Evolutionary conservation across 441 rosid genomes (phyloP), one percentile per base, ranked within the genome.

Genomic region (Raphanus hybrid): DNA sequence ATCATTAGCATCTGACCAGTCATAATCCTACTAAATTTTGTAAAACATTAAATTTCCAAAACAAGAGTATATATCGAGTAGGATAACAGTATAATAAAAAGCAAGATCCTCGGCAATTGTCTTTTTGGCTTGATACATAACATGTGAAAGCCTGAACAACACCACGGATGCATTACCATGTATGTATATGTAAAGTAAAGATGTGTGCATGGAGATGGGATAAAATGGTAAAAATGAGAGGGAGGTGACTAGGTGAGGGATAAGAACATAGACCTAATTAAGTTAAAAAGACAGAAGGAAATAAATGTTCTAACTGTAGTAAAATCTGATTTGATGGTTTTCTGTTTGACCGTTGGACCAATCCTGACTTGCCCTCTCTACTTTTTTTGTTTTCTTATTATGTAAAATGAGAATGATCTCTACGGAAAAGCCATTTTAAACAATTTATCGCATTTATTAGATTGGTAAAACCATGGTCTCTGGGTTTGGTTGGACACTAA

Each of bases 321-420:
- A 73, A 70, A 75, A 0, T 70, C 26, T 79, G 79, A 79, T 75
- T 70, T 75, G 82, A 79, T 79, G 64, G 75, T 79, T 79, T 79
- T 75, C 69, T 75, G 64, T 79, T 69, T 79, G 82, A 79, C 82
- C 82, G 82, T 79, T 74, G 82, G 82, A 74, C 82, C 79, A 79
- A 73, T 74, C 54, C 75, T 52, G 23, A 15, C 8, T 52, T 41
- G 23, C 18, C 54, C 63, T 52, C 58, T 15, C 23, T 52, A 15
- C 58, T 45, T 15, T 52, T n/a, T 57, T n/a, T 20, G 7, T 35
- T 35, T 35, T 35, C 39, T 35, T 35, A 35, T 43, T 29, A 68
- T 61, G 23, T 32, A 48, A 12, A 12, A 12, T n/a, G 5, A 20
- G 32, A 20, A 26, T 16, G 8, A 58, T 58, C 32, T 58, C 32